Base-by-base conservation (phyloP, 2,329 filamentous ascomycete species). In the Ceratocystis ficicola region DNA sequence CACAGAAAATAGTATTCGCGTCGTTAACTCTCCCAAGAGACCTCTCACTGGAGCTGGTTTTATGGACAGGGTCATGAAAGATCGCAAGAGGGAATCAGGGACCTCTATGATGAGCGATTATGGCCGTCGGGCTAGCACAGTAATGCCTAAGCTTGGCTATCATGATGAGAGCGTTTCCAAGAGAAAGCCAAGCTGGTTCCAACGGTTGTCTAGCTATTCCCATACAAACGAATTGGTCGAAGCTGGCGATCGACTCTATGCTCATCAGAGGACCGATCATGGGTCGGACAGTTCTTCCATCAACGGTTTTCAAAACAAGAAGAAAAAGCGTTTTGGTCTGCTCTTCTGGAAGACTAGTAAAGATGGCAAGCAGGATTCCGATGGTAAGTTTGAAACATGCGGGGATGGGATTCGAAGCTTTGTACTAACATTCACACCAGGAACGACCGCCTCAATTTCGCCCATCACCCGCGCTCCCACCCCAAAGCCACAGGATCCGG, bases 271-370 rank as follows among this genome's bases (percentile, higher is more conserved):
- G 3, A 8, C 41, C 25, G 61, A 64, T 3, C 30, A 59, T 20
- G 63, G 20, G 7, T 65, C 66, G 5, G 66, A 67, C 36, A 65
- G 46, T 10, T 67, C 66, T 2, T 65, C 66, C 10, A 50, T 63
- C n/a, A 48, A 63, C 8, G 66, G 55, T 8, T 17, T 32, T 17
- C 62, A 64, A n/a, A 60, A 44, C 28, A 83, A 79, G 73, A 59
- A 59, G 48, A 83, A 80, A 74, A 80, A 80, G 73, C 75, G 76
- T 7, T 83, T 84, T 68, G 76, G 75, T 36, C 77, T 84, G 17
- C 75, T 79, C 4, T 84, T 84, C 68, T 85, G 81, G 81, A 83
- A 81, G 71, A 76, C 73, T 32, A 76, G 73, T 63, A 81, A 78
- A 60, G 73, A 69, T 30, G 20, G 5, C 32, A 46, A 60, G 25